phyloP scores from a whole-genome alignment of 805 yeast genomes.

The Yamadazyma ubonensis region DNA sequence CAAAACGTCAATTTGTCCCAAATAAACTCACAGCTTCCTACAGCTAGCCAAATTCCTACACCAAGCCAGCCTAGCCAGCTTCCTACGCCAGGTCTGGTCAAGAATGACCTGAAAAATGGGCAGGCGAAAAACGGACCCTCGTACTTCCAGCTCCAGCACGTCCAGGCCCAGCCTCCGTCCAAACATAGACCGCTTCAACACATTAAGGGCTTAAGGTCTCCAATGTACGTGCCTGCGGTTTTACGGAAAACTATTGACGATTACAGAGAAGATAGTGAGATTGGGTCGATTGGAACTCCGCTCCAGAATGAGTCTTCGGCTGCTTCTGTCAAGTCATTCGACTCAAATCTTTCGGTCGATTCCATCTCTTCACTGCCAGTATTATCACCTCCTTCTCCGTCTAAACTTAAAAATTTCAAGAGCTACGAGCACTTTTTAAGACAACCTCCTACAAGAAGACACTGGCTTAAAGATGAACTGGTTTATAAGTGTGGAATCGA shows the following conservation, averaged over 20 bases:
- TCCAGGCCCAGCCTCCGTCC: slow-evolving; percentile 5
- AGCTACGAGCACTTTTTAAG: slow-evolving; percentile 28
- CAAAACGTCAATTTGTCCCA: slow-evolving; percentile 1
- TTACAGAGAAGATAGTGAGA: slow-evolving; percentile 5
- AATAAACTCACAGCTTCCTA: background rate
- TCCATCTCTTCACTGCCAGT: slow-evolving; percentile 18
- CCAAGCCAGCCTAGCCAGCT: too few relatives aligned
- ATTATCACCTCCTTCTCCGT: slow-evolving; percentile 8
- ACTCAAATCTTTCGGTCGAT: slow-evolving; percentile 30
- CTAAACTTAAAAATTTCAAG: slow-evolving; percentile 11
- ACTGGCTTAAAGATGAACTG: slow-evolving; percentile 73
- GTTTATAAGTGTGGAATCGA: slow-evolving; percentile 58
- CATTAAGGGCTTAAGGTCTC: slow-evolving; percentile 77
- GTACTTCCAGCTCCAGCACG: slow-evolving; percentile 2
- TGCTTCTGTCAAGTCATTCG: slow-evolving; percentile 31
- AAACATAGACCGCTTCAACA: slow-evolving; percentile 51
- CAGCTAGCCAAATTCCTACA: too few relatives aligned
- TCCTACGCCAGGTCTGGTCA: background rate
- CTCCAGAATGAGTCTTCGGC: slow-evolving; percentile 16
- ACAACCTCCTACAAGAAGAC: slow-evolving; percentile 54
- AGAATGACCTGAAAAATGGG: background rate
- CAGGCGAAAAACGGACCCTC: slow-evolving; percentile 5
- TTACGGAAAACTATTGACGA: slow-evolving; percentile 44
- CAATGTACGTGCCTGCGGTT: slow-evolving; percentile 89
- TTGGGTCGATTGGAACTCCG: background rate